Evolutionary conservation across 1,284 basidiomycete species (phyloP).

Genomic region (Polyporus tsugae): DNA sequence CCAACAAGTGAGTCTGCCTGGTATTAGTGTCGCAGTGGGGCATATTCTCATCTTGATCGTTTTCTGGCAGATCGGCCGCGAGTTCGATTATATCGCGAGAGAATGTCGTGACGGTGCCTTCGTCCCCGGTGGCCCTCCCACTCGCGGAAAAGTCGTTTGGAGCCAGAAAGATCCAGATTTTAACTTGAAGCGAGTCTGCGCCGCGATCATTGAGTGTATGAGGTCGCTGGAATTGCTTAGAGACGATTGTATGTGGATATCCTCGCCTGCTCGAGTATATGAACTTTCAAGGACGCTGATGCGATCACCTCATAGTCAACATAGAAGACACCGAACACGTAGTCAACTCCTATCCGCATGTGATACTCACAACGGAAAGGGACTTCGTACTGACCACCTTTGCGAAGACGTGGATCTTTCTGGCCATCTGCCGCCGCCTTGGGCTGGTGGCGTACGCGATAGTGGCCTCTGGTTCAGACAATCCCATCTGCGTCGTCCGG

Average conservation of each 20-base stretch:
- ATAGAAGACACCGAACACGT: slow-evolving; percentile 9
- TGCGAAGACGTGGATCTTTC: slow-evolving; percentile 66
- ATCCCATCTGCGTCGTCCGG: slow-evolving; percentile 15
- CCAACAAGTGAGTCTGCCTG: slow-evolving; percentile 46
- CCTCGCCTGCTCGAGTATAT: neutral
- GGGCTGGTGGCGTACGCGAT: slow-evolving; percentile 60
- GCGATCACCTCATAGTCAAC: neutral
- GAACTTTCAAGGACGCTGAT: slow-evolving; percentile 15
- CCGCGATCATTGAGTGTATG: slow-evolving; percentile 9
- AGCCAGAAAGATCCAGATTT: slow-evolving; percentile 30
- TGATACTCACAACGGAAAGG: neutral
- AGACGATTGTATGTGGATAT: slow-evolving; percentile 25
- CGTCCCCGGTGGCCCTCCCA: slow-evolving; percentile 4
- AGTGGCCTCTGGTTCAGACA: neutral
- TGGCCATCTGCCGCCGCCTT: slow-evolving; percentile 57
- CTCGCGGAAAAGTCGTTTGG: slow-evolving; percentile 14
- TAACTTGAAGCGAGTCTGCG: slow-evolving; percentile 26
- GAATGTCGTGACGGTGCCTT: slow-evolving; percentile 37
- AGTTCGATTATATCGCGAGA: slow-evolving; percentile 49
- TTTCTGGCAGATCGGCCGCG: slow-evolving; percentile 43
- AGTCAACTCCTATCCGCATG: slow-evolving; percentile 15
- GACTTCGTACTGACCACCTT: slow-evolving; percentile 44
- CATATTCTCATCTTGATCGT: neutral
- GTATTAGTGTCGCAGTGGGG: neutral
- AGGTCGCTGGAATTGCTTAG: neutral